Evolutionary conservation across 2,329 filamentous ascomycete species (phyloP), one percentile per base, ranked within the genome.

Genomic region (Verticillium nubilum): DNA sequence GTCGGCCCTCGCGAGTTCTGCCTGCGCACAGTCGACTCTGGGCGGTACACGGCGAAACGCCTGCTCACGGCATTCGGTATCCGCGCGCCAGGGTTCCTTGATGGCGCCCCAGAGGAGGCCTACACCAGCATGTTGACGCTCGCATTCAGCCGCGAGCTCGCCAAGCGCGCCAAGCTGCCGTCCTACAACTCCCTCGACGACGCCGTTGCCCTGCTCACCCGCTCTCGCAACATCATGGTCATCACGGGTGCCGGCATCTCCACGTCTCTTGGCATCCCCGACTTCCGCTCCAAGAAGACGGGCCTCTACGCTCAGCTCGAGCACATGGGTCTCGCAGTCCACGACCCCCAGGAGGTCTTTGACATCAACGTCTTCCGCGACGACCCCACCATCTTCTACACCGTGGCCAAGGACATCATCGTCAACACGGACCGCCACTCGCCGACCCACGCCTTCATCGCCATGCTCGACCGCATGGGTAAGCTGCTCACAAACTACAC

Each of bases 401-500:
- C 86, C 1, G 86, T 97, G 54, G 94, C 94, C 54, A 91, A 91
- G 71, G 92, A 96, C 71, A 97, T 98, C 64, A 78, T 98, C 29
- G 92, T 94, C 12, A 85, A 86, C 25, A 87, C 88, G 15, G 87
- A 91, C 65, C 87, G 87, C 67, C 96, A 87, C 78, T 92, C 94
- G 1, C 93, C 94, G 0, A 98, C 95, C 0, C 95, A 99, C 78
- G 88, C 89, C 58, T 99, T 99, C 77, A 96, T 99, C 69, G 86
- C 87, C 33, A 82, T 97, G 67, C 83, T 99, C 35, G 91, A 99
- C 73, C 84, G 94, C 66, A 90, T 92, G 73, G 87, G 85, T 65
- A 97, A 97, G 73, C 84, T 99, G 6, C 84, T 97, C 61, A 98
- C 93, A 50, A 97, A 98, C 76, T 99, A 97, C 78, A 96, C 95